Conservation (phyloP, 140 eudicot species). For the Erigeron philadelphicus region DNA sequence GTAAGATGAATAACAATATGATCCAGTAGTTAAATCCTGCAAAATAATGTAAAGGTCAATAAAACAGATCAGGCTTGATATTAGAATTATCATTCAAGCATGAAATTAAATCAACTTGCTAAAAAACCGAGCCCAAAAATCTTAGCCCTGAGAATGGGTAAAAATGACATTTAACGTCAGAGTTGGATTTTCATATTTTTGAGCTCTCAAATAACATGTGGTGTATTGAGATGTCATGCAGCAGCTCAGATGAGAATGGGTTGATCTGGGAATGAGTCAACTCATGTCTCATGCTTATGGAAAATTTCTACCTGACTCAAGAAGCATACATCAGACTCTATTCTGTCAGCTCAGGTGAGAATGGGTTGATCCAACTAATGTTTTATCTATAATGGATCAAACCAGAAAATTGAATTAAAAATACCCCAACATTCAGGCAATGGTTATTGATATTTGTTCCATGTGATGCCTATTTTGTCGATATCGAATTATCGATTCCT, state of each 20-base stretch:
- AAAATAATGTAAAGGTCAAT: not conserved
- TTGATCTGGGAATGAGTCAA: too few species aligned
- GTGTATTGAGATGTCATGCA: not conserved
- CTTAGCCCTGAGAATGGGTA: slow-evolving; percentile 1
- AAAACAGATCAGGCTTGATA: slow-evolving; percentile 13
- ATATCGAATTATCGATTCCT: too few species aligned
- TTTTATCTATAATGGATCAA: too few species aligned
- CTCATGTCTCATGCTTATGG: too few species aligned
- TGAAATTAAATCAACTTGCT: not conserved
- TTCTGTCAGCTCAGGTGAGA: too few species aligned
- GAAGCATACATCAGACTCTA: too few species aligned
- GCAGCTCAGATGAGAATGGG: not conserved
- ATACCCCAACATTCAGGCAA: too few species aligned
- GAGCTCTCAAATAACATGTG: not conserved
- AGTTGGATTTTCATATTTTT: not conserved
- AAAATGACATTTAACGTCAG: slow-evolving; percentile 8
- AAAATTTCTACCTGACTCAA: too few species aligned
- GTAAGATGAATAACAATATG: slow-evolving; percentile 40
- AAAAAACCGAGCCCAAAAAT: not conserved
- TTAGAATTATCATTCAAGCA: not conserved
- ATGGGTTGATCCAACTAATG: too few species aligned
- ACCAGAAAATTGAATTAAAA: too few species aligned
- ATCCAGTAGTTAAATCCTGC: slow-evolving; percentile 62
- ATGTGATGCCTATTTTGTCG: too few species aligned
- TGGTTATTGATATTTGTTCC: too few species aligned